A percentile compares a stretch with the other conserved stretches of the same genome.
These are phyloP conservation scores for Adansonia madagascariensis DNA, from an alignment of 441 rosid species.

Conservation along the genomic window DNA sequence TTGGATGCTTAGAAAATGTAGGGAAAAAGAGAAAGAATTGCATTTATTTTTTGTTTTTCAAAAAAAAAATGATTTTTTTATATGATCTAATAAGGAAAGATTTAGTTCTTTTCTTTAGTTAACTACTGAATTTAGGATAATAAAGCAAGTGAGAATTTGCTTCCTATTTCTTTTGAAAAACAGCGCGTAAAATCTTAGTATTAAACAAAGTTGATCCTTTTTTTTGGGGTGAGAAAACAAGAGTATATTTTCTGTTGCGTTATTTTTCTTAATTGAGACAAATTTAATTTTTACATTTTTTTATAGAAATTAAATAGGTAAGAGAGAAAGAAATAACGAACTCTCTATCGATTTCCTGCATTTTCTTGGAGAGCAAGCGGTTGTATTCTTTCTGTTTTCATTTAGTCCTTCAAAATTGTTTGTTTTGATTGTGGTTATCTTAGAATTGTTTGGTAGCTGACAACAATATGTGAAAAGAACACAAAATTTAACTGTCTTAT, in stretches of 20 bases:
- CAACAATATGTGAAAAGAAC: conserved; percentile 30
- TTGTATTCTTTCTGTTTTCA: background rate
- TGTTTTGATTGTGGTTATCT: conserved; percentile 23
- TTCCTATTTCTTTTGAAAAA: background rate
- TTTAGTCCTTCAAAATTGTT: conserved; percentile 21
- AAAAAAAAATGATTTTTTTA: too few relatives aligned
- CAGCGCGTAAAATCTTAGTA: background rate
- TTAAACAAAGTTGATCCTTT: background rate
- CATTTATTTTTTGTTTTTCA: too few relatives aligned
- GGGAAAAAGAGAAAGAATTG: too few relatives aligned
- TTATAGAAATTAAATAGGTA: background rate
- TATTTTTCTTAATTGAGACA: background rate
- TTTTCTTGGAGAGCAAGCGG: conserved; percentile 12
- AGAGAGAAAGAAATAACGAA: background rate
- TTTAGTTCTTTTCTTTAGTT: background rate
- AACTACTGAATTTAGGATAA: background rate
- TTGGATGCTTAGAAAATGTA: conserved; percentile 24
- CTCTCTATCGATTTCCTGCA: background rate
- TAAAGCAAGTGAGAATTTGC: background rate
- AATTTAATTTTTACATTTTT: background rate
- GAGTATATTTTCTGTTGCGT: background rate
- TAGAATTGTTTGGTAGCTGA: conserved; percentile 32
- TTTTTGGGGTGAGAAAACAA: background rate
- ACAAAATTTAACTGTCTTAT: conserved; percentile 16
- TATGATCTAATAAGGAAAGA: background rate